These are phyloP conservation scores for Cordyceps javanica DNA, from an alignment of 2,329 filamentous ascomycete species.

Conservation along the genomic window DNA sequence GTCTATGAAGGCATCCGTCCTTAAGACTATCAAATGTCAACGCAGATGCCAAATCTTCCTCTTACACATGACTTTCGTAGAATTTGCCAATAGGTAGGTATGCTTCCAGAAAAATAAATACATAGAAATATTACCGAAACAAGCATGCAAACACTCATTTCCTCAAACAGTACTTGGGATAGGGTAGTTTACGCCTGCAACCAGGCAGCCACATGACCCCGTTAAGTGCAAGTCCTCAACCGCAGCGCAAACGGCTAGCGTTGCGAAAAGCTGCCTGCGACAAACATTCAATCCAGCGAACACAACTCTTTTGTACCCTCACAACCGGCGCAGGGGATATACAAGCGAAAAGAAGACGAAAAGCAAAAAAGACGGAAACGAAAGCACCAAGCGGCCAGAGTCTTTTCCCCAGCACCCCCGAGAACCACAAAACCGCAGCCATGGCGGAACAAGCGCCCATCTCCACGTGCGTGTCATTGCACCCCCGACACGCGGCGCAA, in stretches of 20 bases:
- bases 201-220: neutral
- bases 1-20: too few species aligned
- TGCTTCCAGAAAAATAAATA: too few species aligned
- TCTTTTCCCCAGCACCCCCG: too few species aligned
- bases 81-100: too few species aligned
- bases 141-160: neutral
- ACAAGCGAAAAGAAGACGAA: neutral
- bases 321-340: neutral
- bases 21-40: too few species aligned
- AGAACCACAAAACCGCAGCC: neutral
- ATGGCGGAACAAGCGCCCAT: constrained; percentile 43
- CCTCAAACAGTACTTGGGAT: neutral
- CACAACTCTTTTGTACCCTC: neutral
- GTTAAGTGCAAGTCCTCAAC: constrained; percentile 1
- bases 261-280: neutral
- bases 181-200: neutral
- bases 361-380: neutral
- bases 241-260: neutral
- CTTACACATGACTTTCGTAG: too few species aligned
- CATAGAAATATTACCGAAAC: too few species aligned
- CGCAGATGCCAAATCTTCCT: too few species aligned
- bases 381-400: too few species aligned
- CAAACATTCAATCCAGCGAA: neutral
- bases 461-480: constrained; percentile 70
- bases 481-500: constrained; percentile 55